These are phyloP conservation scores for Brassica balearica DNA, from an alignment of 441 rosid species.

Conservation along the genomic window DNA sequence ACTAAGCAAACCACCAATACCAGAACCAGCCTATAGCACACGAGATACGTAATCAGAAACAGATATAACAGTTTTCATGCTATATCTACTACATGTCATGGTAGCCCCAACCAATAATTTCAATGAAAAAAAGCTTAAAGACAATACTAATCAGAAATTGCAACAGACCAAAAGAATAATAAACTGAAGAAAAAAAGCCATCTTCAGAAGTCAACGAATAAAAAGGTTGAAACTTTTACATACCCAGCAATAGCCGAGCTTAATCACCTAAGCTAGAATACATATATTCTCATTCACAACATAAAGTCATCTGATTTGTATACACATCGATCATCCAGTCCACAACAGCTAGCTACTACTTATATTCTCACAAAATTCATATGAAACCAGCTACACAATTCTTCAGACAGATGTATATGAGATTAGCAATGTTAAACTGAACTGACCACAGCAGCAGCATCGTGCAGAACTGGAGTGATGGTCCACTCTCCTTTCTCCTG, in stretches of 20 bases:
- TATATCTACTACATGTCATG: neutral
- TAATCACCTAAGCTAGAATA: neutral
- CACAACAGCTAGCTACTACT: neutral
- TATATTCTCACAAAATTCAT: neutral
- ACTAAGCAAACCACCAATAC: slow-evolving; percentile 88
- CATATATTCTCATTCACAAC: slow-evolving; percentile 4
- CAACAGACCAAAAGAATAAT: neutral
- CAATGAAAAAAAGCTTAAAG: neutral
- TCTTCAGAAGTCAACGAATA: neutral
- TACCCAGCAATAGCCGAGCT: neutral
- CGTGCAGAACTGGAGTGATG: slow-evolving; percentile 81
- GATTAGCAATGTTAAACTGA: neutral
- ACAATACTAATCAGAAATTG: neutral
- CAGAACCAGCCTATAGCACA: slow-evolving; percentile 76
- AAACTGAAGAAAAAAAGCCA: neutral
- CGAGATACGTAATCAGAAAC: slow-evolving; percentile 17
- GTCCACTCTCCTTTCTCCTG: slow-evolving; percentile 82
- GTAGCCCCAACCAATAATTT: neutral
- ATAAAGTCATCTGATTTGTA: slow-evolving; percentile 18
- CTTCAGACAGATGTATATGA: neutral
- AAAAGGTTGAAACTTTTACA: neutral
- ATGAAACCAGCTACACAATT: neutral
- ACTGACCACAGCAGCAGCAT: slow-evolving; percentile 85
- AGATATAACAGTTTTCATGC: no score
- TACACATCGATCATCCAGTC: neutral